Percentiles rank a stretch among this genome's conserved stretches.
Conservation (phyloP, 2,329 filamentous ascomycete species). For the Aureobasidium sp. region DNA sequence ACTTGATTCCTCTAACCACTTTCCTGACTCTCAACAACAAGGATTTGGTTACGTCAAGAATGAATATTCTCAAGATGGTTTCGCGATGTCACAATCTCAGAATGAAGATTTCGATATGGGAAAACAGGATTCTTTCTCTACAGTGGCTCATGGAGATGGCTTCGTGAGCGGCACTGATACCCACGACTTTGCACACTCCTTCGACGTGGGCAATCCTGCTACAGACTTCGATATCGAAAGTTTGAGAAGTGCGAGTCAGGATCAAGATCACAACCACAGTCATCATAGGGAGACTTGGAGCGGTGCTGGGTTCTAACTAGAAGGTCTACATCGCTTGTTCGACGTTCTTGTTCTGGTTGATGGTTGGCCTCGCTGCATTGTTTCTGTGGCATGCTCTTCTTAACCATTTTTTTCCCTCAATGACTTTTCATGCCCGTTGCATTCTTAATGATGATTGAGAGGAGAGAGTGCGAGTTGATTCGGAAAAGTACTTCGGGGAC, state of each 20-base stretch:
- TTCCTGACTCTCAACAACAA: neutral
- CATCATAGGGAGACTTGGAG: neutral
- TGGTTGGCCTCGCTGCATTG: too few relatives aligned
- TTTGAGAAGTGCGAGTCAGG: neutral
- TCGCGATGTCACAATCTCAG: neutral
- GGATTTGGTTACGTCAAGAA: neutral
- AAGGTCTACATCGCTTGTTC: too few relatives aligned
- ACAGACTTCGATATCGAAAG: neutral
- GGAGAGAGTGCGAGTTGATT: too few relatives aligned
- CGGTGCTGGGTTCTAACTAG: neutral
- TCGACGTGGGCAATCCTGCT: neutral
- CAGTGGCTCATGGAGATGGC: neutral
- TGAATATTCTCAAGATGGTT: neutral
- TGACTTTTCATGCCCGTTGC: too few relatives aligned
- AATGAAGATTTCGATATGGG: neutral
- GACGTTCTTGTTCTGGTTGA: too few relatives aligned
- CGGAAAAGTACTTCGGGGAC: too few relatives aligned
- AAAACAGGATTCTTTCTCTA: neutral
- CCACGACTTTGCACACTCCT: slow-evolving; percentile 1
- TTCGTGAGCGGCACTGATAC: neutral
- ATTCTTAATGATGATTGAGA: too few relatives aligned
- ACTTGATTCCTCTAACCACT: neutral
- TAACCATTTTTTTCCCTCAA: too few relatives aligned
- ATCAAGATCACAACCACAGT: neutral
- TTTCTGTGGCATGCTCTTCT: too few relatives aligned